Evolutionary conservation across 164 flowering plant genomes (phyloP), one percentile per base, ranked within the genome.

Genomic region (Stephania japonica): DNA sequence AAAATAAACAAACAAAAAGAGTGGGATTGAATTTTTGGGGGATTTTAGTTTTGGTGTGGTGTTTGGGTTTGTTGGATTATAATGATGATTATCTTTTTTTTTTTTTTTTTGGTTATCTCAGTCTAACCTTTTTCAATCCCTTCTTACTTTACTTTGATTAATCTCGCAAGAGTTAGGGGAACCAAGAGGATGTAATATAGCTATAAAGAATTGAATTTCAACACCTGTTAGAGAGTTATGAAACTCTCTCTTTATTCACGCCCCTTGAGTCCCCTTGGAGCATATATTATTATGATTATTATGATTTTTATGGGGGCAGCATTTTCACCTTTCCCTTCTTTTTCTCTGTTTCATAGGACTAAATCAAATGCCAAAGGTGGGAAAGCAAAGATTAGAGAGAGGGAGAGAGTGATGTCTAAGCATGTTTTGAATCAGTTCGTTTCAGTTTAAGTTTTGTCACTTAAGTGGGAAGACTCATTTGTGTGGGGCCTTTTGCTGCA

Each of bases 261-360:
- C 38, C 38, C 2, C 0, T 32, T 32, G 38, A 32, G 38, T 4
- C 38, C 38, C 38, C 1, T 32, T 32, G 1, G 38, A 32, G 38
- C 38, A 32, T 32, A 32, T 32, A 27, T 77, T 59, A 64, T 74
- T 65, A 65, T 78, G 65, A 68, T 72, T 27, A 69, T 77, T 76
- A 66, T 65, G 73, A 71, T 72, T 56, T 73, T 76, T 63, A 64
- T 69, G 65, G 75, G 27, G 74, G 64, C n/a, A 59, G 73, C 73
- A 66, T 79, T 53, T 23, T 70, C 62, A 21, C 63, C 77, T 81
- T 73, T 63, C 73, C 72, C 72, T 68, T 73, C 83, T 81, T 86
- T 62, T 75, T 32, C 38, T 32, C 83, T 81, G 82, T 84, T 83
- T 78, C 69, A 78, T 82, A 75, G 79, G 81, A 82, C 85, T 76